These are phyloP conservation scores for Flaveria linearis DNA, from an alignment of 129 eudicot species.

Conservation along the genomic window DNA sequence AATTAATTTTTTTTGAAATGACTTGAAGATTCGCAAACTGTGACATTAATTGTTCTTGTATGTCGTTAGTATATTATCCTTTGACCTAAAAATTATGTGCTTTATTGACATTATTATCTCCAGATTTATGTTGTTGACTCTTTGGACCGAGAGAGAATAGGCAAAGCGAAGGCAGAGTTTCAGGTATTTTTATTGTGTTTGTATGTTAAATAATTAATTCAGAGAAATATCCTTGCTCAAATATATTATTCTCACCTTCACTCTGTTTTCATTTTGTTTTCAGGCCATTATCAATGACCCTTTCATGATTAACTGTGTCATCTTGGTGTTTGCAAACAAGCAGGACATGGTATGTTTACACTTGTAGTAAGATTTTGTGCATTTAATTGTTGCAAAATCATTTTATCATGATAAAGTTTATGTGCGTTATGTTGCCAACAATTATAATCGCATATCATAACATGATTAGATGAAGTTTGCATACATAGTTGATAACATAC, in stretches of 20 bases:
- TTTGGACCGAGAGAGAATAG: slow-evolving; percentile 95
- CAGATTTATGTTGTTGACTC: slow-evolving; percentile 99
- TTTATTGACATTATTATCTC: slow-evolving; percentile 27
- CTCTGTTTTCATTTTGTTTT: slow-evolving; percentile 28
- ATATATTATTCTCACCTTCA: neutral
- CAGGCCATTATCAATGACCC: slow-evolving; percentile 96
- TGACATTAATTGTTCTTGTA: neutral
- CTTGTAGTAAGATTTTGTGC: slow-evolving; percentile 18
- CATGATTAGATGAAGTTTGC: neutral
- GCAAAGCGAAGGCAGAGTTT: slow-evolving; percentile 90
- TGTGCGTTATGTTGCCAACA: slow-evolving; percentile 20
- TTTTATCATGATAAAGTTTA: slow-evolving; percentile 7
- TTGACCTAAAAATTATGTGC: slow-evolving; percentile 10
- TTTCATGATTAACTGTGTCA: slow-evolving; percentile 92
- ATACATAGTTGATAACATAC: neutral
- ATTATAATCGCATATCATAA: neutral
- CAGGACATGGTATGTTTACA: slow-evolving; percentile 88
- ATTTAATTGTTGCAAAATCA: neutral
- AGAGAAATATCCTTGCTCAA: neutral
- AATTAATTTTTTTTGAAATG: neutral
- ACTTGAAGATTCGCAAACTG: neutral
- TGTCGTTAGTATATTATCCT: slow-evolving; percentile 1
- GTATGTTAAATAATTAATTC: neutral
- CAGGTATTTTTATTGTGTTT: slow-evolving; percentile 56
- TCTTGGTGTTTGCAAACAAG: slow-evolving; percentile 97